Percentiles rank a stretch among this genome's conserved stretches.
Conservation (phyloP, 2,329 filamentous ascomycete genomes). For the Ophiostoma ulmi region DNA sequence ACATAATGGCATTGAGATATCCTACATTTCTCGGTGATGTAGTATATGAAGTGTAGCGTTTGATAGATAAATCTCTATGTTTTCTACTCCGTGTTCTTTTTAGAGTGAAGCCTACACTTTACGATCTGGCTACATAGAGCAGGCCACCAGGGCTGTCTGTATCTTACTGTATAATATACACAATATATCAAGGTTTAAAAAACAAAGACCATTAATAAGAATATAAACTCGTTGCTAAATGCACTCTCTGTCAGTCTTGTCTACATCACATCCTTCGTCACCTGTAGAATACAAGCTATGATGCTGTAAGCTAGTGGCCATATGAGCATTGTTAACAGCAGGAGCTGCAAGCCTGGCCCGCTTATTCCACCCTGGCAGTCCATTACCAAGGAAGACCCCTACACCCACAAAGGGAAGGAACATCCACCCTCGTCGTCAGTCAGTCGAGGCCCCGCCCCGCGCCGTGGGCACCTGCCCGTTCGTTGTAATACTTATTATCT, state of each 20-base stretch:
- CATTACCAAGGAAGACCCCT: constrained; percentile 3
- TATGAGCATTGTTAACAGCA: not conserved
- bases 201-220: too few relatives aligned
- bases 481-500: not conserved
- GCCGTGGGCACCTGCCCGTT: constrained; percentile 6
- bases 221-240: too few relatives aligned
- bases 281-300: not conserved
- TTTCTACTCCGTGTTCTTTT: too few relatives aligned
- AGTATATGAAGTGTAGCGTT: too few relatives aligned
- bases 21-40: too few relatives aligned
- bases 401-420: not conserved
- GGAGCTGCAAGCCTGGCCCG: not conserved
- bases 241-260: not conserved
- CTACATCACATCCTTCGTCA: not conserved
- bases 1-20: too few relatives aligned
- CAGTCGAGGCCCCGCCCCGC: not conserved
- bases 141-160: too few relatives aligned
- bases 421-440: constrained; percentile 11
- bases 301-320: not conserved
- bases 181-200: too few relatives aligned
- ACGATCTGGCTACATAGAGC: too few relatives aligned
- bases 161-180: too few relatives aligned
- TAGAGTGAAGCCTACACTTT: too few relatives aligned
- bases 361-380: not conserved
- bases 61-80: too few relatives aligned